These are phyloP conservation scores for Chytridiales sp. DNA, from an alignment of 371 early-diverging fungal species.

Conservation along the genomic window DNA sequence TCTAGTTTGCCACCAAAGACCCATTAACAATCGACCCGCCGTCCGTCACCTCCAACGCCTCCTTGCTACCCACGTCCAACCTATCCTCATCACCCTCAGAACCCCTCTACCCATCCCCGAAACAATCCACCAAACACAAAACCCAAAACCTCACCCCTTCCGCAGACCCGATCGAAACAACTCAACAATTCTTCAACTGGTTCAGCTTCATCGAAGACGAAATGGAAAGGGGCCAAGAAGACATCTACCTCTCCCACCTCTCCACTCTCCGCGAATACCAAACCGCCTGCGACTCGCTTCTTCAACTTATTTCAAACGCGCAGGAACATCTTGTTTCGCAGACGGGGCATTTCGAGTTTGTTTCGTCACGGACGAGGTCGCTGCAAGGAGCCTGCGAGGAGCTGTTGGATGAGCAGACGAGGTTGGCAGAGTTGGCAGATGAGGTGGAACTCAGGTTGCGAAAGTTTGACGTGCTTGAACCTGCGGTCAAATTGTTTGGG, in stretches of 20 bases:
- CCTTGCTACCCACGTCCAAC: too few relatives aligned
- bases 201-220: slow-evolving; percentile 70
- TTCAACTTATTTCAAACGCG: slow-evolving; percentile 56
- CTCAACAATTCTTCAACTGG: slow-evolving; percentile 90
- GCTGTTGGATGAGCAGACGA: slow-evolving; percentile 67
- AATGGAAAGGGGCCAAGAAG: slow-evolving; percentile 82
- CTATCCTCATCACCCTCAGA: too few relatives aligned
- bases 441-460: slow-evolving; percentile 61
- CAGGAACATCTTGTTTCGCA: slow-evolving; percentile 57
- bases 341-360: slow-evolving; percentile 68
- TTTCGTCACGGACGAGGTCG: slow-evolving; percentile 69
- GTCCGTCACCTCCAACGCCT: too few relatives aligned
- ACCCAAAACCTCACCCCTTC: background rate
- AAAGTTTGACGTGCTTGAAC: slow-evolving; percentile 80
- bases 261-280: slow-evolving; percentile 27
- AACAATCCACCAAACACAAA: background rate
- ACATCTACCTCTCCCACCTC: slow-evolving; percentile 58
- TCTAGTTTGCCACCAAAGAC: too few relatives aligned
- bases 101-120: too few relatives aligned
- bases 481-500: slow-evolving; percentile 67
- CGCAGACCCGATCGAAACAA: slow-evolving; percentile 62
- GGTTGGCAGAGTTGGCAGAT: slow-evolving; percentile 65
- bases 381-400: slow-evolving; percentile 77
- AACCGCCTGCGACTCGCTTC: slow-evolving; percentile 49
- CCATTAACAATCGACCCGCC: too few relatives aligned